These are phyloP conservation scores for Inonotus obliquus DNA, from an alignment of 1,284 basidiomycete species.

Conservation along the genomic window DNA sequence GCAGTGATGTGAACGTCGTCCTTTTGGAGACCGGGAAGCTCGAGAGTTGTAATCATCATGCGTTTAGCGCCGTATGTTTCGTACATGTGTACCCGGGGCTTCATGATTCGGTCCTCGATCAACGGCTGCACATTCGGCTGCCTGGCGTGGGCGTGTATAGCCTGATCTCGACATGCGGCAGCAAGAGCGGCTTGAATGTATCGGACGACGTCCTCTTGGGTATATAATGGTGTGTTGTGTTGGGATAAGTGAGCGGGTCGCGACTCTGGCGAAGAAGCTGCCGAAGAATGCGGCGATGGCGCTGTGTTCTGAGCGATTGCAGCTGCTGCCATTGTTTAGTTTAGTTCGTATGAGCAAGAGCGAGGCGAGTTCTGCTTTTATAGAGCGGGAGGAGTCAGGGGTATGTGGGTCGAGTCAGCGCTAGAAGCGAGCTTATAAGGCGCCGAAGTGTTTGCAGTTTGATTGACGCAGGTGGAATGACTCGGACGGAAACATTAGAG, in stretches of 20 bases:
- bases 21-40: conserved; percentile 16
- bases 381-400: neutral
- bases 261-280: neutral
- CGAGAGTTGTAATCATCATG: conserved; percentile 10
- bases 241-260: neutral
- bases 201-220: conserved; percentile 10
- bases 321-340: neutral
- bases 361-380: neutral
- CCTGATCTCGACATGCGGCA: neutral
- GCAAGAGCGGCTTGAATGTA: conserved; percentile 4
- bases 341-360: neutral
- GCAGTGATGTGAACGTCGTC: conserved; percentile 10
- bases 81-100: conserved; percentile 13
- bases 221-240: conserved; percentile 3
- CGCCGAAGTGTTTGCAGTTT: neutral
- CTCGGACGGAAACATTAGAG: conserved; percentile 2
- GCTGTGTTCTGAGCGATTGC: neutral
- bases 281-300: conserved; percentile 2
- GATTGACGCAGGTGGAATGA: neutral
- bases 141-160: neutral
- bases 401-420: neutral
- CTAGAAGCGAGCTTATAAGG: neutral
- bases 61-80: neutral
- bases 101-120: conserved; percentile 4
- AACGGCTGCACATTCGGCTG: neutral